Evolutionary conservation across 805 yeast genomes (phyloP).

Genomic region (Saturnispora sanitii): DNA sequence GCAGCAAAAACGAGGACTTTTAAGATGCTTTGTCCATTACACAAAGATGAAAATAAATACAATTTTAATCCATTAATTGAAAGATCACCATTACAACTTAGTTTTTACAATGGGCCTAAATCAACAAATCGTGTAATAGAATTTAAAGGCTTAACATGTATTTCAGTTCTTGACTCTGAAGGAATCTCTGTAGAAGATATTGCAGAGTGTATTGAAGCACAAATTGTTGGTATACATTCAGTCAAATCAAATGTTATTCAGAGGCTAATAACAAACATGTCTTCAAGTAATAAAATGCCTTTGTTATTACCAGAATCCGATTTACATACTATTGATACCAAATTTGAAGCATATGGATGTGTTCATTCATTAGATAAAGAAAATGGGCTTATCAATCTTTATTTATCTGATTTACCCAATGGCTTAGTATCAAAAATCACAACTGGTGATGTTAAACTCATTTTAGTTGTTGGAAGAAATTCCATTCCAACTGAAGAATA

Average conservation of each 20-base stretch:
- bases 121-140: constrained; percentile 3
- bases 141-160: constrained; percentile 29
- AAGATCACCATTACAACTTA: constrained; percentile 32
- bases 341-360: constrained; percentile 45
- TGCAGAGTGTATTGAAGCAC: constrained; percentile 30
- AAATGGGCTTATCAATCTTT: constrained; percentile 38
- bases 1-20: constrained; percentile 44
- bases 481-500: constrained; percentile 48
- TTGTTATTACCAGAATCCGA: constrained; percentile 21
- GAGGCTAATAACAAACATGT: background rate
- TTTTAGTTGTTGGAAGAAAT: constrained; percentile 53
- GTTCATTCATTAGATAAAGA: constrained; percentile 53
- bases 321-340: constrained; percentile 11
- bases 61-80: constrained; percentile 36
- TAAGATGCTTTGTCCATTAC: constrained; percentile 45
- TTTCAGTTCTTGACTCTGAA: constrained; percentile 26
- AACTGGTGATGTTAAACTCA: constrained; percentile 18
- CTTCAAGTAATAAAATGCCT: constrained; percentile 10
- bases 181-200: constrained; percentile 28
- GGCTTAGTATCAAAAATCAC: constrained; percentile 14
- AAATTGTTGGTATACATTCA: constrained; percentile 32
- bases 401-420: constrained; percentile 20
- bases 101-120: constrained; percentile 23
- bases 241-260: constrained; percentile 21
- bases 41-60: constrained; percentile 24